Evolutionary conservation across 164 flowering plant genomes (phyloP).

Genomic region (Macadamia tetraphylla): DNA sequence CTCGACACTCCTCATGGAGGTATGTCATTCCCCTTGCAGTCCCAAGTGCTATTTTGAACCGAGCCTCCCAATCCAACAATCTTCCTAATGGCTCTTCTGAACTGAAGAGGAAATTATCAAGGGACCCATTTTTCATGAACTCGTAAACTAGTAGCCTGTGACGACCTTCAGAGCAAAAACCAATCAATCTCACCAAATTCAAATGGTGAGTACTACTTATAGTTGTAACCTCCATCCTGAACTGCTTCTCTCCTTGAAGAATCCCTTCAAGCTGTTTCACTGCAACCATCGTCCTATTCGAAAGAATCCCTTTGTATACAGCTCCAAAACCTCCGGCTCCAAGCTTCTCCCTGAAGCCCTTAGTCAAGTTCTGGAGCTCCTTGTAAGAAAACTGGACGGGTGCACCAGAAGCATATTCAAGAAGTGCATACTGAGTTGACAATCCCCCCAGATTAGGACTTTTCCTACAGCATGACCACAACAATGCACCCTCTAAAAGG

Average conservation of each 20-base stretch:
- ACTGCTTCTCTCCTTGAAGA: slow-evolving; percentile 69
- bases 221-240: slow-evolving; percentile 73
- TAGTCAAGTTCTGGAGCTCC: slow-evolving; percentile 51
- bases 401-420: slow-evolving; percentile 73
- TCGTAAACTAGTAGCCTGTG: slow-evolving; percentile 64
- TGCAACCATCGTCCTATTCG: slow-evolving; percentile 48
- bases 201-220: slow-evolving; percentile 79
- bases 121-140: slow-evolving; percentile 71
- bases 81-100: slow-evolving; percentile 29
- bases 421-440: slow-evolving; percentile 55
- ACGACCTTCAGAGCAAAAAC: slow-evolving; percentile 66
- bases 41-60: slow-evolving; percentile 69
- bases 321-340: slow-evolving; percentile 76
- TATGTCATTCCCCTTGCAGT: slow-evolving; percentile 81
- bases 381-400: slow-evolving; percentile 62
- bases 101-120: slow-evolving; percentile 45
- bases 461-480: slow-evolving; percentile 56
- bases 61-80: slow-evolving; percentile 49
- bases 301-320: slow-evolving; percentile 51
- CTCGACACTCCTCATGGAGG: slow-evolving; percentile 86
- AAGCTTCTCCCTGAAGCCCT: slow-evolving; percentile 63
- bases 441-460: slow-evolving; percentile 32
- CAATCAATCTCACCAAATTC: slow-evolving; percentile 61
- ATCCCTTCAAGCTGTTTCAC: slow-evolving; percentile 71
- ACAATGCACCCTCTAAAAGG: slow-evolving; percentile 36